Conservation (phyloP, 176 grass and related monocot genomes). For the Oryza longistaminata region DNA sequence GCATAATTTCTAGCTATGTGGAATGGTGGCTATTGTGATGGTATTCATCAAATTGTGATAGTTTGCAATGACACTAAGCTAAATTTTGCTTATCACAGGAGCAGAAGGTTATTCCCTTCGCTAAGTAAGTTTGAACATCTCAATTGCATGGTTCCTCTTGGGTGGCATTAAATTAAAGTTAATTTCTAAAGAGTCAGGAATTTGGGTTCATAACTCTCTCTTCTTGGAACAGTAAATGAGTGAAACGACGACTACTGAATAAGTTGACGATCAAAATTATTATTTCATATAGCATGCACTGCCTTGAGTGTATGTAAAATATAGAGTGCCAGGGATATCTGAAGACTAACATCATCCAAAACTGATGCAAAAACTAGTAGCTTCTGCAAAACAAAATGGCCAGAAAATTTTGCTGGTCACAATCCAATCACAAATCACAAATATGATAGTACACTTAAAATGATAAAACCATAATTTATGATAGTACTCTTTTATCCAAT, state of each 20-base stretch:
- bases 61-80: neutral
- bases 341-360: neutral
- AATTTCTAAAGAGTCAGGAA: neutral
- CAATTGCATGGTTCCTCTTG: neutral
- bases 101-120: neutral
- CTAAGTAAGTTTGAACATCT: neutral
- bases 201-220: slow-evolving; percentile 8
- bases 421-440: neutral
- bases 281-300: neutral
- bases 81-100: neutral
- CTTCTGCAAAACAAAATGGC: slow-evolving; percentile 6
- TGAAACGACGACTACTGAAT: neutral
- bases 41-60: neutral
- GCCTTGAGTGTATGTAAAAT: slow-evolving; percentile 14
- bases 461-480: neutral
- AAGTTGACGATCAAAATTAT: slow-evolving; percentile 4
- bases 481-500: neutral
- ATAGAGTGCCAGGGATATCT: neutral
- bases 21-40: neutral
- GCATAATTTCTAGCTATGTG: neutral
- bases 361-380: neutral
- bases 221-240: neutral
- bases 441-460: neutral
- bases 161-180: neutral
- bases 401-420: slow-evolving; percentile 1